Base-by-base conservation (phyloP, 345 rosid genomes). In the Rhodamnia argentea region DNA sequence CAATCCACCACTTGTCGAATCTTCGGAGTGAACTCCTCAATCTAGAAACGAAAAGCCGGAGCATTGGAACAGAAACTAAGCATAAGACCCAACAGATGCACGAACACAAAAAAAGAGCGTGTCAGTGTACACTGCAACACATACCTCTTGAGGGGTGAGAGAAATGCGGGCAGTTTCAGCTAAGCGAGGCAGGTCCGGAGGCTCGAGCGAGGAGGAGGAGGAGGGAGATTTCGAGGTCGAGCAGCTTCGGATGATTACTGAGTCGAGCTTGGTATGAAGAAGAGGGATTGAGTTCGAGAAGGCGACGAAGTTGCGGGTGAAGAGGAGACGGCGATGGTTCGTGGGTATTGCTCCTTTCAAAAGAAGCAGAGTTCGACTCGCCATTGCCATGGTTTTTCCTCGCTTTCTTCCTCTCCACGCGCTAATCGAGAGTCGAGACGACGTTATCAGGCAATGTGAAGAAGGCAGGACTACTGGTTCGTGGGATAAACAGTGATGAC, bases 121-220 rank as follows among this genome's bases (percentile, higher is more conserved):
- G 40, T 15, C 23, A 32, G 42, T 0, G 1, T 42, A 59, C n/a
- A 6, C 40, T 5, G 81, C 0, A 70, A 75, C 26, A 14, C 52
- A 56, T 52, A 95, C 98, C 95, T 96, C 96, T 2, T 78, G 62
- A 0, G 94, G 93, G 59, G 94, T 87, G 74, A 96, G 93, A 57
- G 96, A 94, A 87, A 96, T 95, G 83, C 98, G 94, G 87, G 99
- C 96, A 62, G 94, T 95, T 88, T 94, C 90, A 12, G 99, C 98
- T 85, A 95, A 89, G 85, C 91, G 93, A 52, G 92, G 85, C 15
- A 95, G 86, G 83, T 95, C 98, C 7, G 96, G 96, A 13, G 95
- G 93, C 86, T 90, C 89, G 89, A 94, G 94, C 87, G 87, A 90
- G 32, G 95, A 90, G 29, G 78, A 81, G 26, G 64, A 50, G 89